Evolutionary conservation across 768 basidiomycete species (phyloP).

Genomic region (Hydnomerulius pinastri): DNA sequence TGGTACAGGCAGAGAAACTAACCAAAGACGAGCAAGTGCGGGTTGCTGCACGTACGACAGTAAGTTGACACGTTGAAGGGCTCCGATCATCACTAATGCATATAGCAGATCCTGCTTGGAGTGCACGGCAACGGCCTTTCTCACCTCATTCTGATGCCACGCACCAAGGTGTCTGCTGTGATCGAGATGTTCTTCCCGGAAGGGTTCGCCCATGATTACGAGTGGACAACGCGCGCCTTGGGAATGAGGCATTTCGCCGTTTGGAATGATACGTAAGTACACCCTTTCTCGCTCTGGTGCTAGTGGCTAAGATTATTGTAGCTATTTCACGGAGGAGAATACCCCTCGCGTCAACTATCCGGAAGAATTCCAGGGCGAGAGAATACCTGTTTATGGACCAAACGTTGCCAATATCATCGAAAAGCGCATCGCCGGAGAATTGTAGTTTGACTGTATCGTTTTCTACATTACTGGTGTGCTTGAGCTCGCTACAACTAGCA

Average conservation of each 20-base stretch:
- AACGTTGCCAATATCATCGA: constrained; percentile 70
- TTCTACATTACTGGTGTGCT: background rate
- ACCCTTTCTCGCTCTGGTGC: background rate
- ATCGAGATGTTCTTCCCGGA: constrained; percentile 83
- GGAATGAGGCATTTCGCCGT: constrained; percentile 77
- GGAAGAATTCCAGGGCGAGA: constrained; percentile 80
- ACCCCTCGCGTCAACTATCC: constrained; percentile 66
- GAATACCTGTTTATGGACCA: constrained; percentile 73
- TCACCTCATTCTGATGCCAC: constrained; percentile 84
- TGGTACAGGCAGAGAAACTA: constrained; percentile 64
- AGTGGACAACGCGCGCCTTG: constrained; percentile 75
- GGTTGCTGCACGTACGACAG: constrained; percentile 67
- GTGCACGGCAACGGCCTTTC: constrained; percentile 84
- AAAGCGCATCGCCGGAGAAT: constrained; percentile 50
- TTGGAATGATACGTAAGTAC: constrained; percentile 75
- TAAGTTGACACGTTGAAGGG: constrained; percentile 34
- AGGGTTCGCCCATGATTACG: constrained; percentile 86
- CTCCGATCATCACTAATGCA: background rate
- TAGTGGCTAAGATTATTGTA: constrained; percentile 1
- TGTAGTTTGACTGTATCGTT: background rate
- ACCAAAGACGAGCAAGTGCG: constrained; percentile 76
- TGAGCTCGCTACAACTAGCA: background rate
- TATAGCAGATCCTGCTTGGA: constrained; percentile 60
- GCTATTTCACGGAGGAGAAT: constrained; percentile 31
- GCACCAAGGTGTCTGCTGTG: constrained; percentile 72